Conservation (phyloP, 257 asterid genomes). For the Rubia yunnanensis region DNA sequence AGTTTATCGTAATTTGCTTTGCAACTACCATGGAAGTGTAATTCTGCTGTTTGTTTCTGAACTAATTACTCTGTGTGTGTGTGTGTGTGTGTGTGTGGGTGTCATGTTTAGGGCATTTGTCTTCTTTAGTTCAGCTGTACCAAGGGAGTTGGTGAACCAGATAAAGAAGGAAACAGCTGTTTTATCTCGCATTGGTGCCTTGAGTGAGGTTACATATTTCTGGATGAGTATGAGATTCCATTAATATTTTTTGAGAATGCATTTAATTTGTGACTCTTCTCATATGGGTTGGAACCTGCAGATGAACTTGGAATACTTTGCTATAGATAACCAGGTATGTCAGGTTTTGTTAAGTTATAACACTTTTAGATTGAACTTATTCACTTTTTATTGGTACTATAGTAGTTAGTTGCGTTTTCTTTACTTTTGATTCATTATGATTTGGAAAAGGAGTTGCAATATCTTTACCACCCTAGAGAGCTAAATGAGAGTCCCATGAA, state of each 20-base stretch:
- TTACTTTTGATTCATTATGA: not conserved
- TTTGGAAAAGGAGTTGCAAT: not conserved
- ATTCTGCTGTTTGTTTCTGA: not conserved
- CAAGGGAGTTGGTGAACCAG: conserved; percentile 72
- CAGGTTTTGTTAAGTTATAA: conserved; percentile 13
- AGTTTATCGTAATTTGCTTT: not conserved
- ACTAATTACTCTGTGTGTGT: conserved; percentile 7
- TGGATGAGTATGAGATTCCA: conserved; percentile 14
- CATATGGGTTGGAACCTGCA: conserved; percentile 40
- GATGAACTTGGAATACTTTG: conserved; percentile 98
- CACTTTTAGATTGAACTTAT: not conserved
- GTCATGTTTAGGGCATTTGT: conserved; percentile 65
- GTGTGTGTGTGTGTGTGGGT: conserved; percentile 14
- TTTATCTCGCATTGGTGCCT: conserved; percentile 89
- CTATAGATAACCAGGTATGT: conserved; percentile 90
- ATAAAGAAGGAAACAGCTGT: conserved; percentile 80
- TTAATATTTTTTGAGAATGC: conserved; percentile 10
- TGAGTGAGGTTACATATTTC: conserved; percentile 65
- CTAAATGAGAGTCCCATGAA: not conserved
- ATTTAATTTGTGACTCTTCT: conserved; percentile 19
- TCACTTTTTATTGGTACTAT: not conserved
- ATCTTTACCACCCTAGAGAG: not conserved
- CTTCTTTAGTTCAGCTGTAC: conserved; percentile 91
- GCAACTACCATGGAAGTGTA: not conserved
- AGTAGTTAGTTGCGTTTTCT: not conserved